Percentiles rank a stretch among this genome's conserved stretches.
Conservation (phyloP, 345 rosid genomes). For the Balakata baccata region DNA sequence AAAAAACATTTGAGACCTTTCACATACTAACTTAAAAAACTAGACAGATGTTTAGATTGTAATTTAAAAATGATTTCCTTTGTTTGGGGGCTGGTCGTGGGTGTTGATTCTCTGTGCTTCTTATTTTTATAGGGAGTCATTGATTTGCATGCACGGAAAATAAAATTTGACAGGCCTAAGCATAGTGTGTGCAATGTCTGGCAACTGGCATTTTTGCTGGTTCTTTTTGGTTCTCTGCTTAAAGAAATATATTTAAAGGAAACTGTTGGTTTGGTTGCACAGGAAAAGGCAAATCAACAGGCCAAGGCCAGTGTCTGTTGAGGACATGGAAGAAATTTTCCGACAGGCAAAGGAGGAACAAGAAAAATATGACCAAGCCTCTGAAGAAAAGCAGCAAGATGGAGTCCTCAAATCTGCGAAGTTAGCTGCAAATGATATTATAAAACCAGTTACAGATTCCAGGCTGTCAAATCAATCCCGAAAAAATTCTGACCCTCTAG, state of each 20-base stretch:
- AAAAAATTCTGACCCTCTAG: slow-evolving; percentile 34
- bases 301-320: slow-evolving; percentile 68
- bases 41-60: not conserved
- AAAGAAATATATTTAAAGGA: not conserved
- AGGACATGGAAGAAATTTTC: slow-evolving; percentile 70
- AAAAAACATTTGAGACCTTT: not conserved
- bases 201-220: not conserved
- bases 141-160: not conserved
- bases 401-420: slow-evolving; percentile 28
- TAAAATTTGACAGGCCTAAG: not conserved
- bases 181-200: not conserved
- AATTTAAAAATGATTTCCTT: not conserved
- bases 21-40: not conserved
- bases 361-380: slow-evolving; percentile 63
- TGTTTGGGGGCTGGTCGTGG: not conserved
- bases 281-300: slow-evolving; percentile 72
- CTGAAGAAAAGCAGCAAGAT: slow-evolving; percentile 42
- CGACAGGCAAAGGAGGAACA: slow-evolving; percentile 71
- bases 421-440: slow-evolving; percentile 28
- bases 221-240: not conserved
- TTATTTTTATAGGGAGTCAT: not conserved
- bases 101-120: not conserved
- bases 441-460: slow-evolving; percentile 28
- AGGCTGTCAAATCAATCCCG: slow-evolving; percentile 34
- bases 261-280: slow-evolving; percentile 12